These are phyloP conservation scores for Pseudozyma pruni DNA, from an alignment of 1,284 basidiomycete genomes.

Conservation along the genomic window DNA sequence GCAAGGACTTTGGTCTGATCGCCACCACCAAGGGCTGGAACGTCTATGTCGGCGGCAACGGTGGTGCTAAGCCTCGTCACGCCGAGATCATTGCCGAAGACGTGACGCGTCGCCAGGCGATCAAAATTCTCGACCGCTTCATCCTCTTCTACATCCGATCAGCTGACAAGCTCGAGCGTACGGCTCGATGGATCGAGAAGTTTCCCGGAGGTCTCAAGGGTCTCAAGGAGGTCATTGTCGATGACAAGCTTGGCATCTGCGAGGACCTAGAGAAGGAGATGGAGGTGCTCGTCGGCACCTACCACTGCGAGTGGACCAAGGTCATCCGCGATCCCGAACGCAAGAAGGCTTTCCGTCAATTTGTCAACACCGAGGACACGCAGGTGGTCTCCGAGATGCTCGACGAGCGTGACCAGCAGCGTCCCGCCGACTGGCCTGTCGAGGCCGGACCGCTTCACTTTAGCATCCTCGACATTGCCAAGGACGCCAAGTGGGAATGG, in stretches of 20 bases:
- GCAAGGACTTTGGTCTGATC: slow-evolving; percentile 81
- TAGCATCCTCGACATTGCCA: slow-evolving; percentile 69
- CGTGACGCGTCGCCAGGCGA: slow-evolving; percentile 66
- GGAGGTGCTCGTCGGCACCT: slow-evolving; percentile 76
- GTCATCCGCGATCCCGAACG: slow-evolving; percentile 74
- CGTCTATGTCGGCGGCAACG: slow-evolving; percentile 81
- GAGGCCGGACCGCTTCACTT: slow-evolving; percentile 72
- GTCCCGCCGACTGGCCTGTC: slow-evolving; percentile 79
- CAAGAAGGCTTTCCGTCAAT: slow-evolving; percentile 76
- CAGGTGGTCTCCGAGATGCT: slow-evolving; percentile 73
- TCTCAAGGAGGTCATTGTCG: slow-evolving; percentile 75
- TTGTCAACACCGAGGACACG: slow-evolving; percentile 76
- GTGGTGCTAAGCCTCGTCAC: slow-evolving; percentile 77
- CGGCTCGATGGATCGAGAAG: slow-evolving; percentile 79
- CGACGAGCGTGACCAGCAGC: slow-evolving; percentile 75
- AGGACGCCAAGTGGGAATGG: slow-evolving; percentile 76
- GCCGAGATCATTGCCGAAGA: slow-evolving; percentile 71
- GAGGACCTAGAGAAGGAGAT: slow-evolving; percentile 78
- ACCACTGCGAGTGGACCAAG: slow-evolving; percentile 78
- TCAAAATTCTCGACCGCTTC: slow-evolving; percentile 78
- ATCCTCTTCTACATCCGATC: slow-evolving; percentile 78
- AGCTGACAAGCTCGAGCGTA: slow-evolving; percentile 73
- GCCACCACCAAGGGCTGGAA: slow-evolving; percentile 75
- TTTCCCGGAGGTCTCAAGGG: slow-evolving; percentile 79
- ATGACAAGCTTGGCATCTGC: slow-evolving; percentile 82